Evolutionary conservation across 1,284 basidiomycete genomes (phyloP), one percentile per base, ranked within the genome.

Genomic region (Hemileia vastatrix): DNA sequence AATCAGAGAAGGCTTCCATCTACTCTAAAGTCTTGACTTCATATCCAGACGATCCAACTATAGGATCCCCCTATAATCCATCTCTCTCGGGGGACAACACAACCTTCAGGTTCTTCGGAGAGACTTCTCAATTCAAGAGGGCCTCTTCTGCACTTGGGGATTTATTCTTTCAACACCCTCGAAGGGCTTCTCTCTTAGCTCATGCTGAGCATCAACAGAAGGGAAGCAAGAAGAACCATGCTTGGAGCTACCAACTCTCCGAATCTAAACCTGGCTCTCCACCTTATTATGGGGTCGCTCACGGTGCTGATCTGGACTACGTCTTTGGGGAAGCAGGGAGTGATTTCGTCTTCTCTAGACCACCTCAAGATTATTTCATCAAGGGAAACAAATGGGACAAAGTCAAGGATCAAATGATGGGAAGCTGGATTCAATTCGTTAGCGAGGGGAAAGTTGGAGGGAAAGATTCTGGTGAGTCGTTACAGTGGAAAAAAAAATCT

Each of bases 221-320:
- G 11, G 36, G 36, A 40, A 44, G 13, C 32, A 44, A 56, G 24
- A n/a, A 43, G 32, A 24, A 27, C 33, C 54, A 23, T 11, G 31
- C 31, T 48, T 56, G 54, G 54, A 19, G 18, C n/a, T 56, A 33
- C n/a, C 13, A 19, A 23, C 54, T 56, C 6, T 18, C 33, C 15
- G 54, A 56, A 48, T 9, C 54, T 32, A 23, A 18, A 18, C 54
- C 54, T 9, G 54, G 54, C 27, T 24, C 8, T 40, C 21, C 21
- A 6, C 6, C 27, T 9, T 18, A 40, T n/a, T 18, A 27, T 18
- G 54, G 54, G 21, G 54, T 56, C n/a, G 15, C 54, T 23, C 54
- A 56, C 21, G 54, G 21, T 6, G 36, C 43, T 40, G 54, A 56
- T 32, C n/a, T 19, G 9, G 54, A 56, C 21, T 45, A 47, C 33